Percentiles rank a stretch among this genome's conserved stretches.
These are phyloP conservation scores for Coemansia sp. DNA, from an alignment of 192 early-diverging fungal species.

Conservation along the genomic window DNA sequence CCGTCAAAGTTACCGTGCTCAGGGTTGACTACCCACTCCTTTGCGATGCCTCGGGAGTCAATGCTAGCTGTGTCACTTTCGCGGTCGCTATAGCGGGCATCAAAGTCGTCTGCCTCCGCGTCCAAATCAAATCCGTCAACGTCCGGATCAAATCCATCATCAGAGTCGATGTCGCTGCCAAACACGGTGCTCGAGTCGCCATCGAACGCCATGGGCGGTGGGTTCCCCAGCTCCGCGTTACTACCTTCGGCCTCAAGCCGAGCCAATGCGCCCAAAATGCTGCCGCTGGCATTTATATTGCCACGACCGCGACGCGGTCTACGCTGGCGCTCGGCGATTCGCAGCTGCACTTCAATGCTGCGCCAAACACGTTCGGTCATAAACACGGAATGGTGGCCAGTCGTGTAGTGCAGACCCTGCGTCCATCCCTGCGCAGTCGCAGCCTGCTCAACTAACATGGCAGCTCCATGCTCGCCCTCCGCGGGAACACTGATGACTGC, in stretches of 20 bases:
- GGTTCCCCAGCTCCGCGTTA: conserved; percentile 32
- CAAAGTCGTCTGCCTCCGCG: not conserved
- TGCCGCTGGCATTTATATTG: conserved; percentile 2
- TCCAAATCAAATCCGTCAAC: conserved; percentile 17
- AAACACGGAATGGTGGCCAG: conserved; percentile 62
- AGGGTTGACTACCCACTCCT: conserved; percentile 3
- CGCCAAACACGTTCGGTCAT: conserved; percentile 65
- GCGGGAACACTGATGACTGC: conserved; percentile 45
- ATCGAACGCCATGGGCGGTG: conserved; percentile 19
- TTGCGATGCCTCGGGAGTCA: conserved; percentile 1
- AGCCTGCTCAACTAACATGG: conserved; percentile 29
- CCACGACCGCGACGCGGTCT: not conserved
- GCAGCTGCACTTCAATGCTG: conserved; percentile 60
- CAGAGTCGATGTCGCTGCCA: conserved; percentile 35
- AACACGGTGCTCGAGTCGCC: conserved; percentile 31
- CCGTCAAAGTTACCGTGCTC: conserved; percentile 22
- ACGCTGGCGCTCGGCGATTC: conserved; percentile 57
- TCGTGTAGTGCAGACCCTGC: conserved; percentile 43
- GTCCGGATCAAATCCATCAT: conserved; percentile 18
- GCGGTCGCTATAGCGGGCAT: conserved; percentile 6
- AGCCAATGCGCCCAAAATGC: conserved; percentile 34
- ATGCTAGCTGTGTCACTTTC: not conserved
- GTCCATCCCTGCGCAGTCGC: conserved; percentile 49
- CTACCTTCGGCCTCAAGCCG: conserved; percentile 12
- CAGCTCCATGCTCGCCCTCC: not conserved